Conservation (phyloP, 768 basidiomycete genomes). For the Phylloporus arenicola region DNA sequence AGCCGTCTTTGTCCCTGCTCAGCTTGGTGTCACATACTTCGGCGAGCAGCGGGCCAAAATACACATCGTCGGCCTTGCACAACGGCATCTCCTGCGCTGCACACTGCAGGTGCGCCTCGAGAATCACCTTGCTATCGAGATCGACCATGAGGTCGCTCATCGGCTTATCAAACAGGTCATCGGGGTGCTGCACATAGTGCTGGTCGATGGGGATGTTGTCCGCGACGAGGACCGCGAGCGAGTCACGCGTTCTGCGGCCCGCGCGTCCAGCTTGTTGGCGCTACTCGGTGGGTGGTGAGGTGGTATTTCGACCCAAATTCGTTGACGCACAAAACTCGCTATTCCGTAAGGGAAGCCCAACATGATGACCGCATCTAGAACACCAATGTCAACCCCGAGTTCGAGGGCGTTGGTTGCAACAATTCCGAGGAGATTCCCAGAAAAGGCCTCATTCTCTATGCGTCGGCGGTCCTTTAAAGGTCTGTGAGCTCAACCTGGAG, state of each 20-base stretch:
- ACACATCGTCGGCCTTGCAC: slow-evolving; percentile 54
- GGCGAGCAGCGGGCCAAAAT: slow-evolving; percentile 62
- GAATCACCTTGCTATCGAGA: slow-evolving; percentile 63
- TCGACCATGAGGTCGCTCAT: slow-evolving; percentile 66
- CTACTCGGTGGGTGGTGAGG: slow-evolving; percentile 32
- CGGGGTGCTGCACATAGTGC: slow-evolving; percentile 65
- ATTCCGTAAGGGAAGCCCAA: slow-evolving; percentile 77
- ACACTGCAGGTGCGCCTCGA: slow-evolving; percentile 86
- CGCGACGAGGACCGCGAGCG: slow-evolving; percentile 68
- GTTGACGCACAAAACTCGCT: slow-evolving; percentile 68
- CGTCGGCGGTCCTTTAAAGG: slow-evolving; percentile 61
- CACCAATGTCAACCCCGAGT: slow-evolving; percentile 86
- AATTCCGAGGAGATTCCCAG: slow-evolving; percentile 76
- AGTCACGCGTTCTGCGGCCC: slow-evolving; percentile 74
- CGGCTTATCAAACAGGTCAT: slow-evolving; percentile 60
- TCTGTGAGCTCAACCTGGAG: neutral
- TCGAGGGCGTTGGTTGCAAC: slow-evolving; percentile 89
- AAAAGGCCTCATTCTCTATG: slow-evolving; percentile 85
- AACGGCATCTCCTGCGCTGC: slow-evolving; percentile 85
- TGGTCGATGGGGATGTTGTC: slow-evolving; percentile 67
- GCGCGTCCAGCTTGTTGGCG: slow-evolving; percentile 88
- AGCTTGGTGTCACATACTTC: slow-evolving; percentile 60
- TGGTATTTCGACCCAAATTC: neutral
- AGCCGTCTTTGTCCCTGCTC: slow-evolving; percentile 69
- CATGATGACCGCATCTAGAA: slow-evolving; percentile 85